Conservation (phyloP, 1,139 yeast species). For the Suhomyces bolitotheri region DNA sequence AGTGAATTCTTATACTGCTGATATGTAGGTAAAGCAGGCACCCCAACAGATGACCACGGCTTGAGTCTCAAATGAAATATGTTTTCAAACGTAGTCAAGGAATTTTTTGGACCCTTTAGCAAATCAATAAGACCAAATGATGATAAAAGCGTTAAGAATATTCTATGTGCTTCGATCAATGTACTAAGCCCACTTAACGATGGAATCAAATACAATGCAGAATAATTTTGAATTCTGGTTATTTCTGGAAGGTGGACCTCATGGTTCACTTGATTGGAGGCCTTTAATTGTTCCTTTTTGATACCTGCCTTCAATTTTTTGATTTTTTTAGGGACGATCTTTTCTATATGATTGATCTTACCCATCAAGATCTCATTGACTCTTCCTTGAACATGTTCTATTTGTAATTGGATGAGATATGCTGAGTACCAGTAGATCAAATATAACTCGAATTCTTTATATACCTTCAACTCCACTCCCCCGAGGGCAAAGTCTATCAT, state of each 20-base stretch:
- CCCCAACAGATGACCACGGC: conserved; percentile 80
- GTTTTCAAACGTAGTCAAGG: conserved; percentile 46
- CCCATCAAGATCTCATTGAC: conserved; percentile 37
- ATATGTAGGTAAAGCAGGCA: conserved; percentile 63
- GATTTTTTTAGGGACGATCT: conserved; percentile 43
- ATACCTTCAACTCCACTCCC: conserved; percentile 77
- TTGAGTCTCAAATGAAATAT: conserved; percentile 74
- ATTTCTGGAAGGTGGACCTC: conserved; percentile 28
- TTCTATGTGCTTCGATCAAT: conserved; percentile 28
- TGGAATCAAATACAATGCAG: conserved; percentile 19
- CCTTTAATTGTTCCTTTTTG: conserved; percentile 37
- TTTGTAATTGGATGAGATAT: conserved; percentile 49
- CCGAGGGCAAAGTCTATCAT: conserved; percentile 74
- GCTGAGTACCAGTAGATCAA: conserved; percentile 69
- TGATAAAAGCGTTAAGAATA: conserved; percentile 26
- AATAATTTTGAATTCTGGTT: conserved; percentile 19
- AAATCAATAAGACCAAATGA: conserved; percentile 29
- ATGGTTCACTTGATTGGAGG: conserved; percentile 19
- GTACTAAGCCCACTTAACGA: conserved; percentile 31
- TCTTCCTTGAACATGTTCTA: conserved; percentile 53
- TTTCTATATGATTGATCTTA: conserved; percentile 32
- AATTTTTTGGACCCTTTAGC: conserved; percentile 36
- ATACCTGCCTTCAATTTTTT: conserved; percentile 52
- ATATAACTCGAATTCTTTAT: conserved; percentile 69
- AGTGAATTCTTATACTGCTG: conserved; percentile 29